Evolutionary conservation across 169 alveolate genomes (phyloP).

Genomic region (Gregarina niphandrodes): DNA sequence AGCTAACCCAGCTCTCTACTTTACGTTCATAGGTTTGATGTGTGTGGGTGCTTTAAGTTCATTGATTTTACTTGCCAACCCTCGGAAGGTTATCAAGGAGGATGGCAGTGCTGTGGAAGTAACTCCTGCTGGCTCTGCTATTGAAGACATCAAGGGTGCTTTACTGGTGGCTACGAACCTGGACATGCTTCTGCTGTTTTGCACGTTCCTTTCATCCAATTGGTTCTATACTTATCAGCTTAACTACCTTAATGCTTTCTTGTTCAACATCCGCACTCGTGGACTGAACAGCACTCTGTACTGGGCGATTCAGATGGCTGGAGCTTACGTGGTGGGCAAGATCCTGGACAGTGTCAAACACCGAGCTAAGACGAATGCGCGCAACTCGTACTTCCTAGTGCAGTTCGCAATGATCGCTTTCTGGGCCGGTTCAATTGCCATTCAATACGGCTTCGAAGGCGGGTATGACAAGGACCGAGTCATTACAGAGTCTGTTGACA

Average conservation of each 20-base stretch:
- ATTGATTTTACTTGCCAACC: neutral
- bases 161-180: neutral
- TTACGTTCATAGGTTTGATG: neutral
- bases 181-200: constrained; percentile 2
- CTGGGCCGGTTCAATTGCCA: no score
- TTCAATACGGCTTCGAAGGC: neutral
- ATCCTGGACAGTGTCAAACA: neutral
- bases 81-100: constrained; percentile 1
- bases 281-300: constrained; percentile 16
- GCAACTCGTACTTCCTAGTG: neutral
- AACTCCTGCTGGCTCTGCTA: neutral
- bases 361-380: neutral
- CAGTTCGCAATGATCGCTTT: no score
- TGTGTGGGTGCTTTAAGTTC: neutral
- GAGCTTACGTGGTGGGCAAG: constrained; percentile 2
- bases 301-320: constrained; percentile 20
- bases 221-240: constrained; percentile 18
- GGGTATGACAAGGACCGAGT: neutral
- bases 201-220: constrained; percentile 14
- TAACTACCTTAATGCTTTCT: constrained; percentile 14
- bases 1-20: constrained; percentile 4
- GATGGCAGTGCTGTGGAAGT: neutral
- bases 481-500: neutral
- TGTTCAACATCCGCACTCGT: constrained; percentile 18
- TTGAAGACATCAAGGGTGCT: constrained; percentile 1